These are phyloP conservation scores for Mangifera indica DNA, from an alignment of 345 rosid genomes.

Conservation along the genomic window DNA sequence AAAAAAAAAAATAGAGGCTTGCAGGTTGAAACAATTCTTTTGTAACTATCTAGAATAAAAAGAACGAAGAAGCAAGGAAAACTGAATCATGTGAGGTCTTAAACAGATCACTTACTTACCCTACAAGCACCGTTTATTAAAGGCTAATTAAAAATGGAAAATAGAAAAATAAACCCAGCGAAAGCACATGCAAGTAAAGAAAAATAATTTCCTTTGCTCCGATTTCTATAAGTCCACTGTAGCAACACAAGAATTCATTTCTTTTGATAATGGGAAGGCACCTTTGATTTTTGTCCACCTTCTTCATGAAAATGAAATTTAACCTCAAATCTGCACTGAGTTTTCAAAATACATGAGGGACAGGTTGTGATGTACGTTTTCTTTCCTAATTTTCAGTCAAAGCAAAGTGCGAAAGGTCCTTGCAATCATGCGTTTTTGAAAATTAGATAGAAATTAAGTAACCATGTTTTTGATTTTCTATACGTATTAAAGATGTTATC, in stretches of 20 bases:
- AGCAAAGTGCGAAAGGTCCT: background rate
- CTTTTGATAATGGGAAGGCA: background rate
- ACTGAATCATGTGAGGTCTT: background rate
- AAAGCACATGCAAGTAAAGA: background rate
- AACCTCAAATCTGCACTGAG: background rate
- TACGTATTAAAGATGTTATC: background rate
- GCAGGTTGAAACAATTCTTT: background rate
- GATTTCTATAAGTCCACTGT: background rate
- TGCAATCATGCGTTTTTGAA: background rate
- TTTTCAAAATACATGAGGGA: background rate
- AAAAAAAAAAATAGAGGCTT: background rate
- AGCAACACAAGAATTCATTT: background rate
- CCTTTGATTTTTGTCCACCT: background rate
- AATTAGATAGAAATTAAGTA: background rate
- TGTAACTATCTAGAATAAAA: background rate
- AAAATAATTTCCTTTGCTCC: background rate
- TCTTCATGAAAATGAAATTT: background rate
- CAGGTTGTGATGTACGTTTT: background rate
- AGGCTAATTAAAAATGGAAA: background rate
- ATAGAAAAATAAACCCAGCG: too few relatives aligned
- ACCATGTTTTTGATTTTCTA: background rate
- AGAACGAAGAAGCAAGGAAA: background rate
- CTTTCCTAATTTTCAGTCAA: background rate
- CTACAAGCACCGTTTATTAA: background rate
- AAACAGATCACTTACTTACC: background rate